Evolutionary conservation across 495 filamentous ascomycete genomes (phyloP).

Genomic region (Cairneyella variabilis): DNA sequence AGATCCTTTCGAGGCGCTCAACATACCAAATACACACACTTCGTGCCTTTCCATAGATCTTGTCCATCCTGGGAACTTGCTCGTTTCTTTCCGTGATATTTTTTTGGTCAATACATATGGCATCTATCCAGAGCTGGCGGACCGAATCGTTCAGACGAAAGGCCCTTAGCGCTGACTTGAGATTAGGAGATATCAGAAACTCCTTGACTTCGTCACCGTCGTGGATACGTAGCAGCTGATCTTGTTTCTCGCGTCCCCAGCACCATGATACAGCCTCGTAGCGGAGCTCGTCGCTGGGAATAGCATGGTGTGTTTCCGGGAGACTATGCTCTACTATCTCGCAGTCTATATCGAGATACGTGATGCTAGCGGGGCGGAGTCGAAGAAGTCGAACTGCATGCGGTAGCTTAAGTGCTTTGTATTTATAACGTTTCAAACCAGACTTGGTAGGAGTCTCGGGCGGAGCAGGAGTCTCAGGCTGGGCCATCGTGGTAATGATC

Average conservation of each 20-base stretch:
- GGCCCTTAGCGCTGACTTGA: background rate
- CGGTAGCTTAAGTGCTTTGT: background rate
- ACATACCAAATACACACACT: slow-evolving; percentile 5
- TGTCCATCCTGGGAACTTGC: slow-evolving; percentile 25
- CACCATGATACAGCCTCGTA: slow-evolving; percentile 3
- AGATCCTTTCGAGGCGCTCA: too few relatives aligned
- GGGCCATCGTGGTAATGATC: too few relatives aligned
- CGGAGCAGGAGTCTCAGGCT: too few relatives aligned
- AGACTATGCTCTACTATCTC: background rate
- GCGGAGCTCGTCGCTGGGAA: too few relatives aligned
- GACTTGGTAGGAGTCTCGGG: too few relatives aligned
- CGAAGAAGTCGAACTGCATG: background rate
- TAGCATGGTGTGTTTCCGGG: too few relatives aligned
- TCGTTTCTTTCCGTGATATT: slow-evolving; percentile 14
- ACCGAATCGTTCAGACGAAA: background rate
- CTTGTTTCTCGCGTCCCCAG: background rate
- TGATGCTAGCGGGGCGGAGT: background rate
- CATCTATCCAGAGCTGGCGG: background rate
- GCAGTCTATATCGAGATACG: background rate
- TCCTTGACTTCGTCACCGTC: background rate
- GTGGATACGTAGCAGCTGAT: background rate
- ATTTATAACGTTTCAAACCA: too few relatives aligned
- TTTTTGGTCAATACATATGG: background rate
- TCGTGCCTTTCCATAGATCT: slow-evolving; percentile 22
- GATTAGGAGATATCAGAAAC: background rate